Evolutionary conservation across 2,329 filamentous ascomycete species (phyloP).

Genomic region (Xylariaceae sp.): DNA sequence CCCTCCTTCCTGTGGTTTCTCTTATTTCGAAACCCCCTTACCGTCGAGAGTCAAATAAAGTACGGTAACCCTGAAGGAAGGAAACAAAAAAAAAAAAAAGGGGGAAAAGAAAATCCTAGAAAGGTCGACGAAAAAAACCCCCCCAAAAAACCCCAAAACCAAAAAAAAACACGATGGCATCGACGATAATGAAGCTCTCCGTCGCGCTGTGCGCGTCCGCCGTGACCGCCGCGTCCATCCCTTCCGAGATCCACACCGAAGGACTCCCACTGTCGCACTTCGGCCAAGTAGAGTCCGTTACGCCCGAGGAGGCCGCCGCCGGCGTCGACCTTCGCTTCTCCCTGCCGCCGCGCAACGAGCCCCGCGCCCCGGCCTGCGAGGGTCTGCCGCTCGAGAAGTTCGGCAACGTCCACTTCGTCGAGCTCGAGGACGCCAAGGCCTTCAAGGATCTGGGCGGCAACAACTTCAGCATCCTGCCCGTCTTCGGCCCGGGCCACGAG

Average conservation of each 20-base stretch:
- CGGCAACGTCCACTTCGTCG: constrained; percentile 22
- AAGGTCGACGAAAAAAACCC: too few relatives aligned
- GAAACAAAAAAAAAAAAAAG: constrained; percentile 1
- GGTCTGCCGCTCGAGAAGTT: constrained; percentile 23
- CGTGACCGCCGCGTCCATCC: constrained; percentile 24
- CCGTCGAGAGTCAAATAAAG: not conserved
- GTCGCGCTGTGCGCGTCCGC: constrained; percentile 24
- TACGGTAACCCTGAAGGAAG: constrained; percentile 1
- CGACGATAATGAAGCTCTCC: constrained; percentile 26
- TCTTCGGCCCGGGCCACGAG: constrained; percentile 22
- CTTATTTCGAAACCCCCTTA: too few relatives aligned
- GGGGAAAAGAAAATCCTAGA: too few relatives aligned
- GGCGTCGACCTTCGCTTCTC: constrained; percentile 10
- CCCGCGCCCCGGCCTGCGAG: not conserved
- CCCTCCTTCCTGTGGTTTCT: too few relatives aligned
- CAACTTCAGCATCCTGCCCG: constrained; percentile 25
- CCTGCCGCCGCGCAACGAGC: constrained; percentile 5
- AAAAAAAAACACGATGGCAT: not conserved
- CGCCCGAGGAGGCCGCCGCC: constrained; percentile 14
- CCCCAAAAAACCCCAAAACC: not conserved
- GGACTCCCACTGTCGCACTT: constrained; percentile 17
- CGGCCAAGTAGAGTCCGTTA: constrained; percentile 13
- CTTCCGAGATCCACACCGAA: constrained; percentile 7
- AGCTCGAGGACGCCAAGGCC: constrained; percentile 17
- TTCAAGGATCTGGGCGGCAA: constrained; percentile 23